phyloP scores from a whole-genome alignment of 768 basidiomycete genomes.

The Pulveroboletus sp. region DNA sequence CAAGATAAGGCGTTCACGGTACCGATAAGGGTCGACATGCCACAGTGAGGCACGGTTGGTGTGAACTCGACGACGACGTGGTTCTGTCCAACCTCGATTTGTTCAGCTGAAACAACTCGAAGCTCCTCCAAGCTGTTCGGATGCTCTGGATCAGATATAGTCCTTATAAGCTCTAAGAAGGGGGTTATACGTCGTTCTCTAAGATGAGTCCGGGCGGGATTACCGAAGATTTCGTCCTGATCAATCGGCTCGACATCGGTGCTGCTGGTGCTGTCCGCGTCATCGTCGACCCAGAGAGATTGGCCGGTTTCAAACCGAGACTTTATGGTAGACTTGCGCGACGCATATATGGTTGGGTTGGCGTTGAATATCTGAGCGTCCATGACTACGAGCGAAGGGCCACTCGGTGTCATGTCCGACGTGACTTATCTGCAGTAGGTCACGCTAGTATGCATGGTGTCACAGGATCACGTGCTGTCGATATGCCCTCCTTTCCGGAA shows the following conservation, averaged over 20 bases:
- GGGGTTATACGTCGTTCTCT: not conserved
- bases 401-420: not conserved
- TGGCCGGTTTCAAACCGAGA: slow-evolving; percentile 37
- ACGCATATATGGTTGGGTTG: slow-evolving; percentile 77
- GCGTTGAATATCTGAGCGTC: slow-evolving; percentile 72
- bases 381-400: slow-evolving; percentile 31
- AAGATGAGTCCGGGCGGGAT: slow-evolving; percentile 3
- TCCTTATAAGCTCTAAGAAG: slow-evolving; percentile 75
- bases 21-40: slow-evolving; percentile 97
- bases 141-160: slow-evolving; percentile 94
- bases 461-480: slow-evolving; percentile 20
- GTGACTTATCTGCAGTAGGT: slow-evolving; percentile 13
- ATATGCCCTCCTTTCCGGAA: slow-evolving; percentile 13
- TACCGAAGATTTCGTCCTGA: slow-evolving; percentile 90
- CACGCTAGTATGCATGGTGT: slow-evolving; percentile 9
- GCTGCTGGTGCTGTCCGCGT: slow-evolving; percentile 35
- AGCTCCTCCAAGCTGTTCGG: slow-evolving; percentile 92
- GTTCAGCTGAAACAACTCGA: slow-evolving; percentile 87
- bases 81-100: slow-evolving; percentile 63
- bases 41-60: slow-evolving; percentile 96
- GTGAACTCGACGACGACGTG: slow-evolving; percentile 87
- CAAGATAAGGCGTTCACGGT: not conserved
- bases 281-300: slow-evolving; percentile 57
- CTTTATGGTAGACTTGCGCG: slow-evolving; percentile 43
- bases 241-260: slow-evolving; percentile 68